Evolutionary conservation across 1,284 basidiomycete species (phyloP), one percentile per base, ranked within the genome.

Genomic region (Cerioporus squamosus): DNA sequence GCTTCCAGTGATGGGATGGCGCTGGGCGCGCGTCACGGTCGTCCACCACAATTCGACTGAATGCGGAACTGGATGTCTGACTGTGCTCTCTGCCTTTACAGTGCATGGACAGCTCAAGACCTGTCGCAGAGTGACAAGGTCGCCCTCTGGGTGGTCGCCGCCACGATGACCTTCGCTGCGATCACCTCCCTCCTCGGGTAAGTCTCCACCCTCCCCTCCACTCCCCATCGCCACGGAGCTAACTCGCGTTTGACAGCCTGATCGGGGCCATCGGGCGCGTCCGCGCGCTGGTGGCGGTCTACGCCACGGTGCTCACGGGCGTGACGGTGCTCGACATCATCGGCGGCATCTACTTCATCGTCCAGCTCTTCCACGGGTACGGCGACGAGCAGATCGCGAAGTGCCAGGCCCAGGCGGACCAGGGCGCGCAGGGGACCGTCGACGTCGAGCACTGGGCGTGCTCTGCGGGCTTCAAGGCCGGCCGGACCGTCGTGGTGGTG

Each of bases 161-260:
- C 77, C 10, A 72, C 81, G 42, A 86, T 79, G 62, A 79, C 79
- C 1, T 48, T 83, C 24, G 72, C 86, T 17, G 76, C 78, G 15
- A 40, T 84, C 18, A 62, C 81, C 31, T 81, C 81, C 14, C 58
- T 82, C 39, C 75, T 84, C 60, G 85, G 83, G 81, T 85, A 63
- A 61, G 81, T 36, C 15, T 36, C 10, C 33, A 70, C 45, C 18
- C 24, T 6, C 17, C 20, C 47, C 9, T 14, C 3, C 36, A 7
- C 26, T 22, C 7, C 10, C 22, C 20, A 18, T 14, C 33, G 18
- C 20, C 20, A 3, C 22, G n/a, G 7, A n/a, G 14, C 10, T 36
- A 12, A 29, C 10, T 17, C 14, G 33, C 33, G 3, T 36, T 36
- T 15, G 12, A 17, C 66, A 84, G 82, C n/a, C 74, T 86, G 55